Evolutionary conservation across 108 stramenopile species (phyloP), one percentile per base, ranked within the genome.

Genomic region (Fragilariopsis cylindrus): DNA sequence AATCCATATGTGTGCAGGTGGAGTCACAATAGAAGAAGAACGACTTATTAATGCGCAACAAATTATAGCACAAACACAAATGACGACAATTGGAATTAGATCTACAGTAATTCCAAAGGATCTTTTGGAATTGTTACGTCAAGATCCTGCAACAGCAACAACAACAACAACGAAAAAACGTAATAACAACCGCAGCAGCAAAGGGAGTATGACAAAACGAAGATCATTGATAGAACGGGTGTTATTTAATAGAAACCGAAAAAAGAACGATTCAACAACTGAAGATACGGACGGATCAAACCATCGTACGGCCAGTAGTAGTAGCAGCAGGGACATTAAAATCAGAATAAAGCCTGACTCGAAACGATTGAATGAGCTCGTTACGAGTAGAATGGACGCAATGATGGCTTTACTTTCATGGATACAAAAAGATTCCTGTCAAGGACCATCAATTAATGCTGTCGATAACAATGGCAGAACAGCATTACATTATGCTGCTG

Each of bases 401-500:
- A 73, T 81, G 40, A 12, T 75, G 7, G 68, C 78, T 5, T 16
- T 82, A 21, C 60, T 84, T 13, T 78, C 85, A 4, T 82, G 77
- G 80, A 69, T 57, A 19, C 77, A 85, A n/a, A n/a, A 50, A n/a
- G 66, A 75, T 16, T 78, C 79, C 9, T 69, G 74, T 48, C 74
- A 81, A 67, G 80, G 77, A 11, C 73, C 77, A 11, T 79, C 81
- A 42, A 71, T 84, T 41, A 87, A 87, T 74, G 75, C 86, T 2
- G 86, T 87, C 3, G 86, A 87, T 58, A 21, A 44, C 18, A 8
- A 58, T 50, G 81, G 80, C 46, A 56, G 86, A 16, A 84, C 86
- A 7, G 77, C 86, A 4, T 67, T 87, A 21, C 86, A 87, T 67
- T 87, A 87, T 63, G 83, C 83, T 19, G 81, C 83, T 21, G 86